These are phyloP conservation scores for Cladorrhinum sp. DNA, from an alignment of 2,329 filamentous ascomycete genomes.

Conservation along the genomic window DNA sequence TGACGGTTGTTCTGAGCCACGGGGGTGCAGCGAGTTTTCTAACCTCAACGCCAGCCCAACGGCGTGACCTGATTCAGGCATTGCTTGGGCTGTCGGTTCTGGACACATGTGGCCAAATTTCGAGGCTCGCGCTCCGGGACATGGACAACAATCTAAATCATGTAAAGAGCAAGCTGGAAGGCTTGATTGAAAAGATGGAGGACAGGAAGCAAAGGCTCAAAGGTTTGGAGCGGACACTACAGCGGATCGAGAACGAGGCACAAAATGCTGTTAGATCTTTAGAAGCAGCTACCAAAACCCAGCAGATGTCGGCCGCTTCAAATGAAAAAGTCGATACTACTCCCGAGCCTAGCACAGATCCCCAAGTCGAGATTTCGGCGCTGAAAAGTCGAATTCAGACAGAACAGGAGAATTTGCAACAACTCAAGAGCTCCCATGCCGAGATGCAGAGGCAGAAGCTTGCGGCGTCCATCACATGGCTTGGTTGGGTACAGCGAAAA, in stretches of 20 bases:
- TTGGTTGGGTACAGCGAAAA: not conserved
- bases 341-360: not conserved
- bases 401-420: not conserved
- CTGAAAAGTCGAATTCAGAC: not conserved
- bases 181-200: not conserved
- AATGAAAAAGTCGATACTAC: no score
- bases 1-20: constrained; percentile 33
- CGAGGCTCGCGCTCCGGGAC: constrained; percentile 3
- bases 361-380: not conserved
- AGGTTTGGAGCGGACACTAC: not conserved
- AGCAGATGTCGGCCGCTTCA: not conserved
- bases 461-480: not conserved
- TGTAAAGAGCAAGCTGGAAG: not conserved
- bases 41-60: constrained; percentile 28
- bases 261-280: not conserved
- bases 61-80: constrained; percentile 32
- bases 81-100: constrained; percentile 29
- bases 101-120: constrained; percentile 22
- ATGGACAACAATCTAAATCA: not conserved
- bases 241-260: not conserved
- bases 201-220: not conserved
- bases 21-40: constrained; percentile 34
- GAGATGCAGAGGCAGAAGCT: not conserved
- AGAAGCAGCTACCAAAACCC: no score
- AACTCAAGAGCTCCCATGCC: not conserved